phyloP scores from a whole-genome alignment of 257 asterid genomes.

The Solanum ossicruentum region DNA sequence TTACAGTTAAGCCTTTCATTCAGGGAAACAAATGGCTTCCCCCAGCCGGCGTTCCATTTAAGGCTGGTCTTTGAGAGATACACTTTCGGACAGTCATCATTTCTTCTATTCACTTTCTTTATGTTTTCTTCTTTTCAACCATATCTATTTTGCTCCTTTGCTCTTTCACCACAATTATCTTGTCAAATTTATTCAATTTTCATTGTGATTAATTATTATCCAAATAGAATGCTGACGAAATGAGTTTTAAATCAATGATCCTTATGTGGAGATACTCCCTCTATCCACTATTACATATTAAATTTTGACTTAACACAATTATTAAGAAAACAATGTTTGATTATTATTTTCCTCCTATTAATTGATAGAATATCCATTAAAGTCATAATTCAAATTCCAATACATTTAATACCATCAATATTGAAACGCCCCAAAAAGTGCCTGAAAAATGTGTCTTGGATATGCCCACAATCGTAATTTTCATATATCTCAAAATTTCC shows the following conservation, averaged over 20 bases:
- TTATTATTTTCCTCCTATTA: no score
- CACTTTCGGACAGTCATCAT: not conserved
- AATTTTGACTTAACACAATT: no score
- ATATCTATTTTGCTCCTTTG: not conserved
- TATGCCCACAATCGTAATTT: no score
- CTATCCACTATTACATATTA: no score
- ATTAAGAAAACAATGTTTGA: no score
- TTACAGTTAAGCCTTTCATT: conserved; percentile 49
- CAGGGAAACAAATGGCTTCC: conserved; percentile 57
- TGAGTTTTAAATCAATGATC: not conserved
- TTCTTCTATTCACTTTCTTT: not conserved
- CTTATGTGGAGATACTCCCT: not conserved
- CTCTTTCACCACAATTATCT: not conserved
- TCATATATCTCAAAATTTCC: no score
- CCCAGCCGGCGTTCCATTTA: conserved; percentile 29
- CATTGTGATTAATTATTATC: not conserved
- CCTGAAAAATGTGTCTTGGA: no score
- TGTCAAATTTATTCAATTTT: not conserved
- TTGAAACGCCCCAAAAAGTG: no score
- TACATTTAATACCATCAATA: no score
- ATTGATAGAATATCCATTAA: no score
- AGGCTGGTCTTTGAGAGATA: conserved; percentile 38
- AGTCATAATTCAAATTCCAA: no score
- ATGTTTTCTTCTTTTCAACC: not conserved
- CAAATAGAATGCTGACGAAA: not conserved